Percentiles rank a stretch among this genome's conserved stretches.
phyloP scores from a whole-genome alignment of 768 basidiomycete genomes.

The Kwoniella dendrophila region DNA sequence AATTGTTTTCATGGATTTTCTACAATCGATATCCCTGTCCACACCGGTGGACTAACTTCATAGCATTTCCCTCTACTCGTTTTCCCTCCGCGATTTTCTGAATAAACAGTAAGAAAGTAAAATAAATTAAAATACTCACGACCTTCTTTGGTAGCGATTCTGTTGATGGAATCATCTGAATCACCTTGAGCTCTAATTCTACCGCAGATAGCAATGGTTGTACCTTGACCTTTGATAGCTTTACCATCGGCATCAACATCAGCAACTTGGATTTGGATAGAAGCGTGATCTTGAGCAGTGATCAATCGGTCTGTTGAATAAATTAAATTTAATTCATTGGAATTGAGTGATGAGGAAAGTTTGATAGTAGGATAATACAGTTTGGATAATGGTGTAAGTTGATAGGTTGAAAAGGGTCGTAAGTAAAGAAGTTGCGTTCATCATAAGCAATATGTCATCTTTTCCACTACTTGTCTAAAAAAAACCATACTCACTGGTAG shows the following conservation, averaged over 20 bases:
- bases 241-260: constrained; percentile 84
- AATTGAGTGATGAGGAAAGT: neutral
- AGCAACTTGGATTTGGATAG: constrained; percentile 91
- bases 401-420: neutral
- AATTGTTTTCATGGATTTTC: neutral
- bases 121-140: constrained; percentile 64
- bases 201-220: constrained; percentile 92
- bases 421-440: neutral
- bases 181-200: constrained; percentile 93
- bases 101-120: neutral
- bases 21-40: neutral
- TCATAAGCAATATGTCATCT: constrained; percentile 4
- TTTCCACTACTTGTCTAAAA: neutral
- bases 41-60: too few species aligned
- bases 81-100: neutral
- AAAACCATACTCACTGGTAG: constrained; percentile 74
- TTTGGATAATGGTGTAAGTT: too few species aligned
- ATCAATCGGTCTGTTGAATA: constrained; percentile 82
- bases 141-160: constrained; percentile 91
- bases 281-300: constrained; percentile 98
- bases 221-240: constrained; percentile 58
- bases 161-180: constrained; percentile 94
- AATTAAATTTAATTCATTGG: neutral
- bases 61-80: neutral
- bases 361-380: too few species aligned